Evolutionary conservation across 306 rosid species (phyloP).

Genomic region (Alnus rubra): DNA sequence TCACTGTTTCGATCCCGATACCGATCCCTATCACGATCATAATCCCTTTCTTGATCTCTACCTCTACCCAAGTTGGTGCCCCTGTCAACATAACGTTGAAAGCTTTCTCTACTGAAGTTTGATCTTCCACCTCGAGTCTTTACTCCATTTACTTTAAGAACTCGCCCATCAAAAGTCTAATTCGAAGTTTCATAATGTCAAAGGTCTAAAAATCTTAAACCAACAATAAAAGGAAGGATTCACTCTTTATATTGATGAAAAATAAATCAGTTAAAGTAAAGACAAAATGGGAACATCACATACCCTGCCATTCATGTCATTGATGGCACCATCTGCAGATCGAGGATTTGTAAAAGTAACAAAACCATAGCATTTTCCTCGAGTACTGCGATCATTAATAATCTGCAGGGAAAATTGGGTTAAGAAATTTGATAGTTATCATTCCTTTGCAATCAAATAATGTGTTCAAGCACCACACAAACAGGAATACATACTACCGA

Average conservation of each 20-base stretch:
- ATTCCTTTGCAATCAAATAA: background rate
- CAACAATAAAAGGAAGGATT: conserved; percentile 11
- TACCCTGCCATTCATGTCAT: conserved; percentile 94
- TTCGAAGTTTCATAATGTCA: conserved; percentile 41
- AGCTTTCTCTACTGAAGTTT: conserved; percentile 61
- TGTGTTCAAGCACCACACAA: background rate
- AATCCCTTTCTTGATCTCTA: conserved; percentile 51
- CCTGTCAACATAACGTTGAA: conserved; percentile 49
- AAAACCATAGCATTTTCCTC: conserved; percentile 90
- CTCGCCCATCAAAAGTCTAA: conserved; percentile 79
- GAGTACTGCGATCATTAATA: conserved; percentile 68
- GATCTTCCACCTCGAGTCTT: conserved; percentile 68
- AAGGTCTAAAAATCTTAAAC: conserved; percentile 19
- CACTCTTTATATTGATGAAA: background rate
- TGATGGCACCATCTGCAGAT: conserved; percentile 82
- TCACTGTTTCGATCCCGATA: conserved; percentile 47
- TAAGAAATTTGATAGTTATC: background rate
- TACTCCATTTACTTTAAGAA: conserved; percentile 81
- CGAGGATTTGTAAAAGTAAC: conserved; percentile 89
- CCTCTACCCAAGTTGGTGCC: conserved; percentile 58
- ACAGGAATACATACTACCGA: background rate
- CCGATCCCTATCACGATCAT: conserved; percentile 55
- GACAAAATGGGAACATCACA: conserved; percentile 12
- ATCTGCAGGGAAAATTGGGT: conserved; percentile 46
- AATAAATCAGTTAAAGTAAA: background rate